A percentile compares a stretch with the other conserved stretches of the same genome.
These are phyloP conservation scores for Nakaseomyces nivariensis DNA, from an alignment of 1,139 yeast species.

Conservation along the genomic window DNA sequence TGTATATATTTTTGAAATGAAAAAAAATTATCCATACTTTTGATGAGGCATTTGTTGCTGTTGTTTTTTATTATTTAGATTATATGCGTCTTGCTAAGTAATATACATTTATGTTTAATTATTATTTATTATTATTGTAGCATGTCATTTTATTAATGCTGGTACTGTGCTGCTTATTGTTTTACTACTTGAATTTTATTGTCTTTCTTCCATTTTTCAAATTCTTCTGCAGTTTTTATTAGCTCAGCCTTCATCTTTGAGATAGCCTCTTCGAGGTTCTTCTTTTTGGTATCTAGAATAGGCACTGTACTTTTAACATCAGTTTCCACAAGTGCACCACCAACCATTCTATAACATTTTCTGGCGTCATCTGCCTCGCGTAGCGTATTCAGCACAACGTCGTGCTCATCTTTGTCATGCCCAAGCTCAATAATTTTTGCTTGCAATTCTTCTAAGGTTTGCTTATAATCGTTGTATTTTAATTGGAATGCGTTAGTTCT, in stretches of 20 bases:
- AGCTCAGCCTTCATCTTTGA: slow-evolving; percentile 39
- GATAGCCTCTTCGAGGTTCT: slow-evolving; percentile 37
- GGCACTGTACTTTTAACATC: slow-evolving; percentile 67
- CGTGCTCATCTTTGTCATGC: slow-evolving; percentile 42
- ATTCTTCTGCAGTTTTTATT: slow-evolving; percentile 40
- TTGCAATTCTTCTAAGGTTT: slow-evolving; percentile 46
- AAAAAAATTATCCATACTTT: too few relatives aligned
- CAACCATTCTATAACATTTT: slow-evolving; percentile 87
- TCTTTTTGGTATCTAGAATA: slow-evolving; percentile 50
- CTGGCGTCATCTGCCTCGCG: slow-evolving; percentile 42
- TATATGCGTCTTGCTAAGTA: too few relatives aligned
- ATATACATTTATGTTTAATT: too few relatives aligned
- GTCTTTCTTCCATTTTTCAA: slow-evolving; percentile 58
- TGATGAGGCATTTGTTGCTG: too few relatives aligned
- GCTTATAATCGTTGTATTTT: slow-evolving; percentile 54
- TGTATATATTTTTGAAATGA: too few relatives aligned
- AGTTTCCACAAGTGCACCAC: slow-evolving; percentile 83
- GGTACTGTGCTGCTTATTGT: slow-evolving; percentile 15
- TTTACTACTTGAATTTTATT: slow-evolving; percentile 57
- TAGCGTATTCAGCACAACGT: slow-evolving; percentile 48
- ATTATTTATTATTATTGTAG: too few relatives aligned
- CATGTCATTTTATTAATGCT: too few relatives aligned
- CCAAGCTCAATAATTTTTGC: slow-evolving; percentile 45
- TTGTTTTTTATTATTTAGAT: too few relatives aligned
- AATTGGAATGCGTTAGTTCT: slow-evolving; percentile 37